Evolutionary conservation across 208 protist genomes (phyloP).

Genomic region (Trypanosoma grayi): DNA sequence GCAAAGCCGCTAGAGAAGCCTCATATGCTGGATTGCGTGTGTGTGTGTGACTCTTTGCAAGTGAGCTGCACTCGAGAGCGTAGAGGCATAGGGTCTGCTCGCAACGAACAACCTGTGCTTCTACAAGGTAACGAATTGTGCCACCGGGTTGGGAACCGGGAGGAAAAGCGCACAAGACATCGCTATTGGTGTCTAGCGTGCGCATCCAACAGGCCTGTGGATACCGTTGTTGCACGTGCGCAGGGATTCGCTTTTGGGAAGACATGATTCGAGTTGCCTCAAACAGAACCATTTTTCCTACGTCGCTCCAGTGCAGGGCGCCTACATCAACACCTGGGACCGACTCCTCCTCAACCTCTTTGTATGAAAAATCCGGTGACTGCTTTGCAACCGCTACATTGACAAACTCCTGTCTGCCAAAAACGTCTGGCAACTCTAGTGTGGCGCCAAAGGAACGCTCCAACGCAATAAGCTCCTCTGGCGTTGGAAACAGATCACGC

Average conservation of each 20-base stretch:
- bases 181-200: slow-evolving; percentile 27
- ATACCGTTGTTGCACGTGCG: slow-evolving; percentile 46
- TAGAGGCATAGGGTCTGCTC: slow-evolving; percentile 50
- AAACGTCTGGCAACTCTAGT: slow-evolving; percentile 73
- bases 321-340: slow-evolving; percentile 11
- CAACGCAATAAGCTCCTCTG: slow-evolving; percentile 67
- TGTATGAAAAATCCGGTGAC: background rate
- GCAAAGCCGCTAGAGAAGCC: slow-evolving; percentile 29
- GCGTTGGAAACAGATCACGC: slow-evolving; percentile 68
- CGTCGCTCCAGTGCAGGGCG: slow-evolving; percentile 21
- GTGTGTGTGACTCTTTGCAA: slow-evolving; percentile 60
- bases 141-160: slow-evolving; percentile 35
- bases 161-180: slow-evolving; percentile 77
- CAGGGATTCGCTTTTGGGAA: slow-evolving; percentile 40
- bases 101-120: slow-evolving; percentile 72
- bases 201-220: slow-evolving; percentile 61
- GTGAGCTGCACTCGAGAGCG: slow-evolving; percentile 64
- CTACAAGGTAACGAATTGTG: slow-evolving; percentile 80
- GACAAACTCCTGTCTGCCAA: slow-evolving; percentile 46
- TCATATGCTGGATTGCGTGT: slow-evolving; percentile 74
- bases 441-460: slow-evolving; percentile 85
- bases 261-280: slow-evolving; percentile 39
- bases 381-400: slow-evolving; percentile 6
- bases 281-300: slow-evolving; percentile 64
- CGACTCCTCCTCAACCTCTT: background rate